Conservation (phyloP, 495 filamentous ascomycete species). For the Oidiodendron maius region DNA sequence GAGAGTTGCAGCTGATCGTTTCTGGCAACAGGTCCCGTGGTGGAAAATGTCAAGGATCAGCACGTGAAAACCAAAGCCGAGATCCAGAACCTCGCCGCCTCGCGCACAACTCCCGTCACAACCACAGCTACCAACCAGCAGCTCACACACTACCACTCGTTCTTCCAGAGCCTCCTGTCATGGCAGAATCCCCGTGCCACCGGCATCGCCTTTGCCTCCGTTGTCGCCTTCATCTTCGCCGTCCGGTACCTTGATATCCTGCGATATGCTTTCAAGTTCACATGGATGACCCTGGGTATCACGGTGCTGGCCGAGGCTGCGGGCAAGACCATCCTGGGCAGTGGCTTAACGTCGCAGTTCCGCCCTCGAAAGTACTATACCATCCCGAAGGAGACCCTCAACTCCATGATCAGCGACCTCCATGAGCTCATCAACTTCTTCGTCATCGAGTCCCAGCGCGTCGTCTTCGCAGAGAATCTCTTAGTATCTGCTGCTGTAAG, state of each 20-base stretch:
- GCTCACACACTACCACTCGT: conserved; percentile 91
- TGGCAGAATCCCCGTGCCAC: conserved; percentile 69
- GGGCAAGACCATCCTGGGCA: conserved; percentile 69
- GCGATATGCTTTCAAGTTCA: conserved; percentile 81
- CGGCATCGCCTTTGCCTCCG: conserved; percentile 69
- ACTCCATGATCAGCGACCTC: conserved; percentile 73
- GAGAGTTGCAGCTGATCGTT: neutral
- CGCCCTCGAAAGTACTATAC: conserved; percentile 91
- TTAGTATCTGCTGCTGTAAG: conserved; percentile 74
- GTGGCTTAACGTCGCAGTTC: conserved; percentile 78
- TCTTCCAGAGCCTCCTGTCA: conserved; percentile 83
- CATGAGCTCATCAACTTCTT: conserved; percentile 96
- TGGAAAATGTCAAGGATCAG: conserved; percentile 71
- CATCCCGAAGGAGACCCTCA: conserved; percentile 75
- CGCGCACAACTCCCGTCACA: conserved; percentile 59
- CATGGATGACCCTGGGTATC: conserved; percentile 58
- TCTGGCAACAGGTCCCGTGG: conserved; percentile 57
- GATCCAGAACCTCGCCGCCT: conserved; percentile 66
- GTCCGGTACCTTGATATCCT: conserved; percentile 85
- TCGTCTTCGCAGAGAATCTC: conserved; percentile 92
- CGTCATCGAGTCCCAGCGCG: conserved; percentile 90
- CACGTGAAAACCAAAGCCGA: conserved; percentile 64
- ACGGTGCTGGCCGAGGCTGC: conserved; percentile 71
- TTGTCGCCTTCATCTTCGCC: conserved; percentile 77
- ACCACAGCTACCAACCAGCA: conserved; percentile 76